Percentiles rank a stretch among this genome's conserved stretches.
These are phyloP conservation scores for Mallotus nudiflorus DNA, from an alignment of 345 rosid species.

Conservation along the genomic window DNA sequence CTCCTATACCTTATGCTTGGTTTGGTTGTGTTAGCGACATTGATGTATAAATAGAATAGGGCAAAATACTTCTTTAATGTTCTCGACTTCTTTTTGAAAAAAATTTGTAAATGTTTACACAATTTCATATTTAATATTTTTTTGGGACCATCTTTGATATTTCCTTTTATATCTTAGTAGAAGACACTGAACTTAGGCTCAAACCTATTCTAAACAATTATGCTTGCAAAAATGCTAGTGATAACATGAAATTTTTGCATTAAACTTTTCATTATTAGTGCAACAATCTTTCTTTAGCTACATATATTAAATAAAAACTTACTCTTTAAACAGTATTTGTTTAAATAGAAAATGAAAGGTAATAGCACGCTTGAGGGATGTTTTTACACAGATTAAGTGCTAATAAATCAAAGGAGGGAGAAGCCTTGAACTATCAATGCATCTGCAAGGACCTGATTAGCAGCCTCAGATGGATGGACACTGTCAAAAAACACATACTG, in stretches of 20 bases:
- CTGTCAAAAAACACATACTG: constrained; percentile 93
- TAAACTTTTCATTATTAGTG: background rate
- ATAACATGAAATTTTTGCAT: background rate
- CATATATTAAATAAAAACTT: background rate
- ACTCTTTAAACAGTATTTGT: background rate
- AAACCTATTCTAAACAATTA: too few relatives aligned
- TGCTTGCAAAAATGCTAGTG: too few relatives aligned
- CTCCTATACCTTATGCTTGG: background rate
- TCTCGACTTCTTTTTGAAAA: background rate
- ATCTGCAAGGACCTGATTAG: constrained; percentile 78
- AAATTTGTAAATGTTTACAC: too few relatives aligned
- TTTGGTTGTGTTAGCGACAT: background rate
- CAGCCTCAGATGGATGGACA: constrained; percentile 92
- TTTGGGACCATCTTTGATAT: too few relatives aligned
- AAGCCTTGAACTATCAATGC: constrained; percentile 64
- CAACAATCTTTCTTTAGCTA: background rate
- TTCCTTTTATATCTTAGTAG: too few relatives aligned
- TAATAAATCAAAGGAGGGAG: constrained; percentile 44
- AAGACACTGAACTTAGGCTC: too few relatives aligned
- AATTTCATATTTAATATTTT: too few relatives aligned
- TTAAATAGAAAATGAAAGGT: constrained; percentile 8
- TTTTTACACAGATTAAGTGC: background rate
- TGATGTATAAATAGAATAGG: background rate
- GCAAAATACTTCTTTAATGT: background rate
- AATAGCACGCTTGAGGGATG: background rate